Base-by-base conservation (phyloP, 192 early-diverging fungal species). In the Coemansia sp. region DNA sequence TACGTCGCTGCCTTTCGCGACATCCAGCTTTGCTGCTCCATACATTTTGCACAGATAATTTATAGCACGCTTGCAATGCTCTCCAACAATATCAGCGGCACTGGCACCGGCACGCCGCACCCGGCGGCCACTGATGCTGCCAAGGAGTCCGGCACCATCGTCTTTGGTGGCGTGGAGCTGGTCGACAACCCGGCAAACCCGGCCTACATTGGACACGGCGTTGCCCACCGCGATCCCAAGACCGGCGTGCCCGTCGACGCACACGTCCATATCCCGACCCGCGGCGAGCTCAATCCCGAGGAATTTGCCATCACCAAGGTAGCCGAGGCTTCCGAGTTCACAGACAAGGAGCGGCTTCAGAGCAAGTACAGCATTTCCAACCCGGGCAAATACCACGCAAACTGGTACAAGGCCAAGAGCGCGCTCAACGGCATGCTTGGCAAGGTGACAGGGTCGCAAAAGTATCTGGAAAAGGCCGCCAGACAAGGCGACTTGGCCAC, bases 81-180 rank as follows among this genome's bases (percentile, higher is more conserved):
- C 29, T 15, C 30, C 42, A 46, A 8, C 32, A 64, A 56, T 1
- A 17, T 69, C 9, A 49, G 41, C 27, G 73, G 73, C 9, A 76
- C 73, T 9, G 73, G 73, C 34, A 66, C 58, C 3, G 73, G 73
- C 17, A 76, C 73, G 39, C 58, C 46, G 27, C 54, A 62, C 31
- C 73, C 73, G 21, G 73, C 73, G 17, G 73, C 73, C n/a, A 76
- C 64, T 4, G 73, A 76, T 55, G 59, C 66, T n/a, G 73, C 73
- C 42, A 76, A 76, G 51, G 73, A 76, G 43, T 30, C 54, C 3
- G 67, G 74, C 39, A 55, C 46, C 7, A 62, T 48, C 3, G 45
- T 42, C 9, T 66, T 62, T 59, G 74, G 74, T 29, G 74, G 67
- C 17, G 43, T 42, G 6, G 67, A 70, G 54, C 59, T 76, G 25